Evolutionary conservation across 352 stramenopile species (phyloP).

Genomic region (Phytopythium kandeliae): DNA sequence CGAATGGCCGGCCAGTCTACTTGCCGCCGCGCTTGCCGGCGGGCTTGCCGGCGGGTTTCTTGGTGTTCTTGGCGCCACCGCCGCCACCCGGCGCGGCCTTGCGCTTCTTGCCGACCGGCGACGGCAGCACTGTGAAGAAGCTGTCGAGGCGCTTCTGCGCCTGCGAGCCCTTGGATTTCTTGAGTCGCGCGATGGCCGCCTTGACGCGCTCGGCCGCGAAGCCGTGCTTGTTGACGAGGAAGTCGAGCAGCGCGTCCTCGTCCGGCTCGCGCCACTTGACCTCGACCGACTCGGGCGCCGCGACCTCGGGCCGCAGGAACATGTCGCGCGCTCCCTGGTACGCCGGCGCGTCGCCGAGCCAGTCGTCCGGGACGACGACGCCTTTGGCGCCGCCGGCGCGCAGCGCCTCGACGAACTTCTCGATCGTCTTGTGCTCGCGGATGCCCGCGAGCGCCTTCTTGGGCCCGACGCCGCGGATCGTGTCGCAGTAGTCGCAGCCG

Average conservation of each 20-base stretch:
- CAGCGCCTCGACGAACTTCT: constrained; percentile 91
- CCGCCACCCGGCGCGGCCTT: constrained; percentile 27
- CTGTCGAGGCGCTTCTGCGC: constrained; percentile 96
- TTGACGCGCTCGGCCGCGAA: constrained; percentile 94
- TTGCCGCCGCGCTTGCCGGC: constrained; percentile 56
- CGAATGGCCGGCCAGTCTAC: too few relatives aligned
- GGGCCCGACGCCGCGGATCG: constrained; percentile 56
- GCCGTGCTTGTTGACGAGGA: constrained; percentile 96
- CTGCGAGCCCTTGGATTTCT: constrained; percentile 94
- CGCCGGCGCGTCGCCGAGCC: constrained; percentile 83
- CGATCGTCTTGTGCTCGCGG: constrained; percentile 94
- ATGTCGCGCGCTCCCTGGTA: constrained; percentile 92
- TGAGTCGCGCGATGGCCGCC: constrained; percentile 92
- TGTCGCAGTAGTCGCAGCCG: constrained; percentile 46
- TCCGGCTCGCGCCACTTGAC: constrained; percentile 95
- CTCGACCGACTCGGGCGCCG: constrained; percentile 56
- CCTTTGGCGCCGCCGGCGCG: constrained; percentile 85
- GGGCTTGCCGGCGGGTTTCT: constrained; percentile 11
- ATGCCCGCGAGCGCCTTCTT: constrained; percentile 98
- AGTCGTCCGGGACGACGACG: constrained; percentile 78
- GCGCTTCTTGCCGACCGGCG: constrained; percentile 45
- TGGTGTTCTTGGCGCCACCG: constrained; percentile 23
- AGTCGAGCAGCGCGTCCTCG: constrained; percentile 87
- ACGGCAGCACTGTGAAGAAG: constrained; percentile 92
- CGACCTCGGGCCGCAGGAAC: constrained; percentile 86